Evolutionary conservation across 2,329 filamentous ascomycete species (phyloP).

Genomic region (Pyricularia grisea): DNA sequence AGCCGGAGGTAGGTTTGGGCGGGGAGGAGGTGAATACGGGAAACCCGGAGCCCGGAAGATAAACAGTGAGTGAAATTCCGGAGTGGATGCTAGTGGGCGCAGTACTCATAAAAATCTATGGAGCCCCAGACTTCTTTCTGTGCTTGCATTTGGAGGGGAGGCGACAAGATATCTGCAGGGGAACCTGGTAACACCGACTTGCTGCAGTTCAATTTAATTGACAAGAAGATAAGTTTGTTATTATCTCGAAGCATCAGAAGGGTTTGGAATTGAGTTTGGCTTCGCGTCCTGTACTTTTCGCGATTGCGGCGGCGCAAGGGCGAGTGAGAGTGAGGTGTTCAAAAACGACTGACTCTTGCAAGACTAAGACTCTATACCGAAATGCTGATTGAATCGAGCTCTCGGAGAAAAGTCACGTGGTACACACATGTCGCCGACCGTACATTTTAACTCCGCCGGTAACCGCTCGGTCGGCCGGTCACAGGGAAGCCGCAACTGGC

Average conservation of each 20-base stretch:
- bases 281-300: background rate
- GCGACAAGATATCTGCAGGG: background rate
- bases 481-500: background rate
- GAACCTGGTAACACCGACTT: background rate
- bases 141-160: background rate
- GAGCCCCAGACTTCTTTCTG: background rate
- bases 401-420: background rate
- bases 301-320: background rate
- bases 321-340: background rate
- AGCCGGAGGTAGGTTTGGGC: background rate
- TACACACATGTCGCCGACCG: background rate
- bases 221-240: too few species aligned
- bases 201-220: too few species aligned
- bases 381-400: background rate
- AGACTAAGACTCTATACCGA: too few species aligned
- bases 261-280: background rate
- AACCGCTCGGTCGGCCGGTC: slow-evolving; percentile 2
- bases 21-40: background rate
- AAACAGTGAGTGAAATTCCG: background rate
- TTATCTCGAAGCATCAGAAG: background rate
- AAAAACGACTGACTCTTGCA: background rate
- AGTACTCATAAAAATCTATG: background rate
- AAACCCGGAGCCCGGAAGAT: background rate
- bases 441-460: background rate
- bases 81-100: background rate